Conservation (phyloP, 257 asterid genomes). For the Nicotiana obtusifolia region DNA sequence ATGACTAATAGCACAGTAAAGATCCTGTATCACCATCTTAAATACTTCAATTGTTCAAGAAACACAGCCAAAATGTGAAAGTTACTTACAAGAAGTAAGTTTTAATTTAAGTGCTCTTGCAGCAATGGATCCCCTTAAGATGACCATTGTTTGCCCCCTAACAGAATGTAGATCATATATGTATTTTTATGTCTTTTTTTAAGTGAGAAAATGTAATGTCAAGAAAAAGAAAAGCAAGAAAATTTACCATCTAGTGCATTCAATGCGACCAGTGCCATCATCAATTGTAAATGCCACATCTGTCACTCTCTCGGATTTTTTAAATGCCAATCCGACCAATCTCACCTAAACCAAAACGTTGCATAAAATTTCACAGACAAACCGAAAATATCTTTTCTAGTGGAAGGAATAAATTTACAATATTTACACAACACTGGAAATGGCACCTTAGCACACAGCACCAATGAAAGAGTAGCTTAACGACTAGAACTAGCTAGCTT, state of each 20-base stretch:
- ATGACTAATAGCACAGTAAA: neutral
- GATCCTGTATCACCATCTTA: neutral
- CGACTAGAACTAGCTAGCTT: neutral
- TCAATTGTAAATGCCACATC: conserved; percentile 64
- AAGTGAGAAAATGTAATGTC: neutral
- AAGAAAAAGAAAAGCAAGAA: neutral
- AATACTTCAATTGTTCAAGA: neutral
- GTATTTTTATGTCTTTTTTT: neutral
- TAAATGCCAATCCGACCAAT: conserved; percentile 60
- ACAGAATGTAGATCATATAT: neutral
- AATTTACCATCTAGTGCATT: conserved; percentile 64
- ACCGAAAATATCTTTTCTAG: neutral
- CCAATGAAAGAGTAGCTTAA: neutral
- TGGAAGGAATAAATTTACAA: neutral
- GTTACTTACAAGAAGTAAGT: neutral
- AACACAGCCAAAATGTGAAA: no score
- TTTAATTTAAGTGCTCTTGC: neutral
- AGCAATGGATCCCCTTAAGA: neutral
- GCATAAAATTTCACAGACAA: neutral
- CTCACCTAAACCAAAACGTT: conserved; percentile 46
- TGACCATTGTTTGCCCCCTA: neutral
- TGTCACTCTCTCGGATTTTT: conserved; percentile 50
- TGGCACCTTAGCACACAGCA: neutral
- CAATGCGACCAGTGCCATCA: conserved; percentile 88
- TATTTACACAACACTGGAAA: neutral